A percentile compares a stretch with the other conserved stretches of the same genome.
phyloP scores from a whole-genome alignment of 495 filamentous ascomycete species.

The Parmelia sp. region DNA sequence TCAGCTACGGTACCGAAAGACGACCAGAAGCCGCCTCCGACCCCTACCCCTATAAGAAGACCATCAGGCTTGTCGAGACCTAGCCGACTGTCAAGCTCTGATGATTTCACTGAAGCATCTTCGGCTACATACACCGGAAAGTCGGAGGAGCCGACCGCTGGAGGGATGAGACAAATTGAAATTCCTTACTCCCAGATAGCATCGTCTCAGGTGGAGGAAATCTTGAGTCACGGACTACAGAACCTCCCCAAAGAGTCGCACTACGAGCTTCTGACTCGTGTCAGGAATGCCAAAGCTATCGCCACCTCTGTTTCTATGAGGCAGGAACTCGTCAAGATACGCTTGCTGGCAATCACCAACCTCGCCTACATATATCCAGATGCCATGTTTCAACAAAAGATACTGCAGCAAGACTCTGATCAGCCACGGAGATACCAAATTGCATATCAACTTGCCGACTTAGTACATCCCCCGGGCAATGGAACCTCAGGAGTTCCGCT shows the following conservation, averaged over 20 bases:
- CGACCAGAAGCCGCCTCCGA: conserved; percentile 37
- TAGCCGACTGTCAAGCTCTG: conserved; percentile 41
- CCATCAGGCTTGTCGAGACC: conserved; percentile 33
- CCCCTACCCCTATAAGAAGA: conserved; percentile 47
- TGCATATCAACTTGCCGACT: conserved; percentile 82
- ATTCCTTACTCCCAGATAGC: conserved; percentile 60
- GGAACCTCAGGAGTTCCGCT: conserved; percentile 61
- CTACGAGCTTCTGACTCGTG: conserved; percentile 79
- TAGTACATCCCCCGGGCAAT: conserved; percentile 69
- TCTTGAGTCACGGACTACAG: conserved; percentile 56
- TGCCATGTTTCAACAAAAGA: conserved; percentile 68
- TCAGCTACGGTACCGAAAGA: conserved; percentile 28
- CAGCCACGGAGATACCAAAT: conserved; percentile 85
- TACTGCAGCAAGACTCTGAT: conserved; percentile 81
- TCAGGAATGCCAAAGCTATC: conserved; percentile 76
- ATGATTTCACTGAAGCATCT: conserved; percentile 55
- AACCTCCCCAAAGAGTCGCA: conserved; percentile 65
- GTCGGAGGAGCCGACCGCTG: conserved; percentile 30
- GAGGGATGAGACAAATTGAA: conserved; percentile 59
- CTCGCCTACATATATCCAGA: conserved; percentile 84
- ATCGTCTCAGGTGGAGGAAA: conserved; percentile 55
- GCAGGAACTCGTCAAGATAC: conserved; percentile 70
- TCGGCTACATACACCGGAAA: conserved; percentile 31
- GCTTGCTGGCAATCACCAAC: conserved; percentile 84
- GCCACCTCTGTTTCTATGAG: conserved; percentile 56